phyloP scores from a whole-genome alignment of 2,329 filamentous ascomycete genomes.

The Penicillium olsonii region DNA sequence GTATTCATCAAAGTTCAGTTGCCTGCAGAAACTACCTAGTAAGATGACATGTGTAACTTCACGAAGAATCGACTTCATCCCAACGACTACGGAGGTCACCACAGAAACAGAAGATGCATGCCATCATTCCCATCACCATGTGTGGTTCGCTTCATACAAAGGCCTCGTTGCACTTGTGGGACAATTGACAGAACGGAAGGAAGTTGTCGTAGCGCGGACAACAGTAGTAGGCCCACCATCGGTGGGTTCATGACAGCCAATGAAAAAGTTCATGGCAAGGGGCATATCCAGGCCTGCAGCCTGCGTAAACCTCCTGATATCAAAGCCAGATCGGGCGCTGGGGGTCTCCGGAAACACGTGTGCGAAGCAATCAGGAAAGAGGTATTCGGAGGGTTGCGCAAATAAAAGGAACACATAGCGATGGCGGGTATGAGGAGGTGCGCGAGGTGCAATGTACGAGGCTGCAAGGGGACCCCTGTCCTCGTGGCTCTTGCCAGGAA shows the following conservation, averaged over 20 bases:
- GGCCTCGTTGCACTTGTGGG: background rate
- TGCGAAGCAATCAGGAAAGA: slow-evolving; percentile 33
- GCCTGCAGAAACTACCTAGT: no score
- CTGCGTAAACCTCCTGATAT: slow-evolving; percentile 35
- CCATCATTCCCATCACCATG: background rate
- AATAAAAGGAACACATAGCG: slow-evolving; percentile 37
- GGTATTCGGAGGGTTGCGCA: slow-evolving; percentile 26
- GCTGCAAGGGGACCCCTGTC: background rate
- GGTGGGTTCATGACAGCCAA: slow-evolving; percentile 32
- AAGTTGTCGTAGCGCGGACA: slow-evolving; percentile 21
- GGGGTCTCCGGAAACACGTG: slow-evolving; percentile 31
- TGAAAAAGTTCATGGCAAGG: slow-evolving; percentile 43
- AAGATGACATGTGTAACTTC: no score
- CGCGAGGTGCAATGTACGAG: slow-evolving; percentile 33
- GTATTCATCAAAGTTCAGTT: no score
- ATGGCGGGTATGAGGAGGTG: slow-evolving; percentile 28
- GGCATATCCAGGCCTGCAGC: slow-evolving; percentile 32
- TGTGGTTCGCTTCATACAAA: background rate
- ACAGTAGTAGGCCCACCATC: slow-evolving; percentile 6
- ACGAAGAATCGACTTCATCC: no score
- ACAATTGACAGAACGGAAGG: slow-evolving; percentile 19
- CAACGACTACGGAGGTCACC: no score
- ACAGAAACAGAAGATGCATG: background rate
- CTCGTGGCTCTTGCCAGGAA: slow-evolving; percentile 2
- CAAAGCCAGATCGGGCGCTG: slow-evolving; percentile 33